Base-by-base conservation (phyloP, 768 basidiomycete species). In the Rhodotorula kratochvilovae region DNA sequence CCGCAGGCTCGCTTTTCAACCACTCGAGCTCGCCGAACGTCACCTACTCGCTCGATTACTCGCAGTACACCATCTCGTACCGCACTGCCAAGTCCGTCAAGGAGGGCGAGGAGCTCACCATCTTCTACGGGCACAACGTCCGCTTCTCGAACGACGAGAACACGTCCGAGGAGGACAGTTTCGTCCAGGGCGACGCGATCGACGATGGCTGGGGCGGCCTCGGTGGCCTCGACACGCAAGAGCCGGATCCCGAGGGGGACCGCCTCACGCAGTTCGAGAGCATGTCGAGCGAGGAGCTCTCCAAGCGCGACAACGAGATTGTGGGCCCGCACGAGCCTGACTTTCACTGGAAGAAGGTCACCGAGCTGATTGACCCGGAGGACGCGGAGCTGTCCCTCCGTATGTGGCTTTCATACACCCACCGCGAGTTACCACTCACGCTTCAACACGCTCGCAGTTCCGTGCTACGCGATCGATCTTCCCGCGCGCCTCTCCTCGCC, bases 1-100 rank as follows among this genome's bases (percentile, higher is more conserved):
- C 21, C 21, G 15, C 70, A 90, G 91, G 91, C 10, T 91, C 90
- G 5, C 77, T 92, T 17, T 91, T 92, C 81, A 92, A 91, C 78
- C 90, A 91, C 80, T 86, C 87, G 0, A 67, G 77, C 21, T 27
- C 31, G 7, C 90, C 90, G 12, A 92, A 92, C 79, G 84, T 90
- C 27, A 86, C 87, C 0, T 91, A 86, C 79, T 80, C 81, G 1
- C 78, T 88, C 25, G 86, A 90, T 70, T 69, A 80, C 0, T 69
- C 79, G 1, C 84, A 82, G 0, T 85, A 88, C 68, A 85, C 86
- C 16, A 90, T 91, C 71, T 82, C 81, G 67, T 91, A 87, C 76
- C 84, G 82, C 2, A 86, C 89, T 0, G 80, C 81, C 11, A 85
- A 86, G 12, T 77, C 82, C 33, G 81, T 92, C 42, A 70, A 83